Percentiles rank a stretch among this genome's conserved stretches.
These are phyloP conservation scores for Volvox reticuliferus DNA, from an alignment of 139 green algal genomes.

Conservation along the genomic window DNA sequence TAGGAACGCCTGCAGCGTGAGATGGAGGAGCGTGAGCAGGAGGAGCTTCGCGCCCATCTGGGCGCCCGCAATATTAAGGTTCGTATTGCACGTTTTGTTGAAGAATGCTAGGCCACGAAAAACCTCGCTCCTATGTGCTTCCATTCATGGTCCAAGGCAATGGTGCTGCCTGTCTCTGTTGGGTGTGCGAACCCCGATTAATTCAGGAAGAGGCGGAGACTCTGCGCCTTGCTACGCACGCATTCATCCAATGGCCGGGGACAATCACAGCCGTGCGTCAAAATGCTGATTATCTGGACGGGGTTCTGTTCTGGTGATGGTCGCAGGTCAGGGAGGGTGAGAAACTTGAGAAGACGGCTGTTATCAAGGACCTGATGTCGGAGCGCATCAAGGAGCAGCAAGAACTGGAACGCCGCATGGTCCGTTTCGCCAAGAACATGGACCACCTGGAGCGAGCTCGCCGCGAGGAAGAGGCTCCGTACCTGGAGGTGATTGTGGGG, in stretches of 20 bases:
- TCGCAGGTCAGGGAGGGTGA: slow-evolving; percentile 76
- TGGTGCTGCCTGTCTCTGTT: not conserved
- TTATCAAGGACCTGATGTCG: slow-evolving; percentile 75
- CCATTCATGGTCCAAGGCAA: too few species aligned
- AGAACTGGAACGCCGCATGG: slow-evolving; percentile 90
- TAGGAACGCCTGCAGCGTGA: slow-evolving; percentile 72
- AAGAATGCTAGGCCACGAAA: too few species aligned
- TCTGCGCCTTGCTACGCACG: too few species aligned
- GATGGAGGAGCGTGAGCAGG: slow-evolving; percentile 77
- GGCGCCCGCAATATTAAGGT: slow-evolving; percentile 72
- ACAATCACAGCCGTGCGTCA: too few species aligned
- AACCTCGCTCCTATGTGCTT: too few species aligned
- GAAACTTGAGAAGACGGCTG: slow-evolving; percentile 83
- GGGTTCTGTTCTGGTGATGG: not conserved
- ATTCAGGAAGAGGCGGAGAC: not conserved
- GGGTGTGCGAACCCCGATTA: not conserved
- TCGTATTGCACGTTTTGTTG: not conserved
- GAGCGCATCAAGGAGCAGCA: slow-evolving; percentile 78
- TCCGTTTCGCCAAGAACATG: slow-evolving; percentile 81
- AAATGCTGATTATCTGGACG: not conserved
- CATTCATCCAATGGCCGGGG: too few species aligned
- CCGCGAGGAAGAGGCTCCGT: slow-evolving; percentile 92
- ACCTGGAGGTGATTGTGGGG: slow-evolving; percentile 59
- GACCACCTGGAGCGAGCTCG: slow-evolving; percentile 96
- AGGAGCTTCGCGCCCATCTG: slow-evolving; percentile 71